Percentiles rank a stretch among this genome's conserved stretches.
Evolutionary conservation across 2,329 filamentous ascomycete species (phyloP).

Genomic region (Aspergillus fructus): DNA sequence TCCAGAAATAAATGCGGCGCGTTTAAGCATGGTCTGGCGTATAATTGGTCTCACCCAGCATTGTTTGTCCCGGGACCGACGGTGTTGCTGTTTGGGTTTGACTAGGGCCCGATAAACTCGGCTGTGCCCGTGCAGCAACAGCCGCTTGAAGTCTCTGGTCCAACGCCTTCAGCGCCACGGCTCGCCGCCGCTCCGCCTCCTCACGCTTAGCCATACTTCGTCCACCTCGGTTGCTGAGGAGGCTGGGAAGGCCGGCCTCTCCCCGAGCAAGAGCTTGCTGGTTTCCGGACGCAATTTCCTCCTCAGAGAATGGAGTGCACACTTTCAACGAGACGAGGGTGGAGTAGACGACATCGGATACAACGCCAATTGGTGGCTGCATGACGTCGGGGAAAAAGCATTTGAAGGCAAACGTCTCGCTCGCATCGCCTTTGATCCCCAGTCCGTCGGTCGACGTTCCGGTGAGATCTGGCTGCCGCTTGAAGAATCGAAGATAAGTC

Average conservation of each 20-base stretch:
- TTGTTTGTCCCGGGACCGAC: constrained; percentile 54
- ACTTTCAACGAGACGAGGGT: constrained; percentile 72
- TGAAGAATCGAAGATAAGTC: constrained; percentile 96
- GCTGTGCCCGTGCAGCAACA: constrained; percentile 54
- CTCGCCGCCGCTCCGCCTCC: constrained; percentile 86
- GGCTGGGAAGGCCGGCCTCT: constrained; percentile 60
- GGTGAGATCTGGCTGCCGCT: constrained; percentile 58
- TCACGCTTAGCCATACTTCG: constrained; percentile 69
- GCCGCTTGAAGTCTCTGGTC: constrained; percentile 91
- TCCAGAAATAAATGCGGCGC: constrained; percentile 11
- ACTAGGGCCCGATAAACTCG: constrained; percentile 29
- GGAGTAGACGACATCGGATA: constrained; percentile 74
- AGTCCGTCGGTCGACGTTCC: constrained; percentile 54
- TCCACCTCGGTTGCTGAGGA: constrained; percentile 52
- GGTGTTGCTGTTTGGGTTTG: constrained; percentile 53
- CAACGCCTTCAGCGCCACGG: constrained; percentile 83
- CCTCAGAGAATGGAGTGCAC: constrained; percentile 80
- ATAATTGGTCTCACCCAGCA: constrained; percentile 70
- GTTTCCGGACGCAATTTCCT: constrained; percentile 73
- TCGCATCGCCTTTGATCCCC: constrained; percentile 80
- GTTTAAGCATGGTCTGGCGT: constrained; percentile 58
- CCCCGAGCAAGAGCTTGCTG: constrained; percentile 67
- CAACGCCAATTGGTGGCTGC: constrained; percentile 71
- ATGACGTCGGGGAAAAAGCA: constrained; percentile 88
- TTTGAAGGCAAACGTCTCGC: constrained; percentile 92